Evolutionary conservation across 305 asterid species (phyloP).

Genomic region (Rubia peregrina): DNA sequence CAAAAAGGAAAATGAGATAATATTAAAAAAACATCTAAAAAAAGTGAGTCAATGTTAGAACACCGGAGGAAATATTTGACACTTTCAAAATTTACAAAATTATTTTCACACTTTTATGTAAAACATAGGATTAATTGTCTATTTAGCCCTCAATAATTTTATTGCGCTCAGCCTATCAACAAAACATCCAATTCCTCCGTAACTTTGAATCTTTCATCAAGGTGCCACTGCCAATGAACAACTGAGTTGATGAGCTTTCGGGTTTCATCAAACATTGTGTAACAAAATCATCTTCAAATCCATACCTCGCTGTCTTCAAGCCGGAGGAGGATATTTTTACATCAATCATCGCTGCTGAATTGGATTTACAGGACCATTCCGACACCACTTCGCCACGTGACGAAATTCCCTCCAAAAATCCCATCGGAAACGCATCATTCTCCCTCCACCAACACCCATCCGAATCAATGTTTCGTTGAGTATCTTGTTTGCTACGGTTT

Average conservation of each 20-base stretch:
- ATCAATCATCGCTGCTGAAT: background rate
- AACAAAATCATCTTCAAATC: background rate
- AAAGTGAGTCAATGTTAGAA: too few relatives aligned
- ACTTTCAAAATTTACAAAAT: too few relatives aligned
- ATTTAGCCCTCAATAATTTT: too few relatives aligned
- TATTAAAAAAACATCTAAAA: too few relatives aligned
- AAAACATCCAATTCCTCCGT: background rate
- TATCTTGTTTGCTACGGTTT: background rate
- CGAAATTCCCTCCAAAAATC: constrained; percentile 3
- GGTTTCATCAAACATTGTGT: background rate
- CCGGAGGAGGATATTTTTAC: background rate
- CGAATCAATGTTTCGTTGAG: background rate
- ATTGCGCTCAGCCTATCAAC: background rate
- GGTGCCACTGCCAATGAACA: background rate
- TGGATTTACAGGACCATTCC: background rate
- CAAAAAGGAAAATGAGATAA: too few relatives aligned
- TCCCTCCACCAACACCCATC: background rate
- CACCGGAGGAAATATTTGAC: too few relatives aligned
- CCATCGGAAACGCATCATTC: background rate
- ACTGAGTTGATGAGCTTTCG: background rate
- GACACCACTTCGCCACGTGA: constrained; percentile 4
- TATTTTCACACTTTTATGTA: too few relatives aligned
- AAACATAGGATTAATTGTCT: too few relatives aligned
- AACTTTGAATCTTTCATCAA: background rate
- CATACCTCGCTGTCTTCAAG: background rate